Evolutionary conservation across 768 basidiomycete species (phyloP), one percentile per base, ranked within the genome.

Genomic region (Thelephora ganbajun): DNA sequence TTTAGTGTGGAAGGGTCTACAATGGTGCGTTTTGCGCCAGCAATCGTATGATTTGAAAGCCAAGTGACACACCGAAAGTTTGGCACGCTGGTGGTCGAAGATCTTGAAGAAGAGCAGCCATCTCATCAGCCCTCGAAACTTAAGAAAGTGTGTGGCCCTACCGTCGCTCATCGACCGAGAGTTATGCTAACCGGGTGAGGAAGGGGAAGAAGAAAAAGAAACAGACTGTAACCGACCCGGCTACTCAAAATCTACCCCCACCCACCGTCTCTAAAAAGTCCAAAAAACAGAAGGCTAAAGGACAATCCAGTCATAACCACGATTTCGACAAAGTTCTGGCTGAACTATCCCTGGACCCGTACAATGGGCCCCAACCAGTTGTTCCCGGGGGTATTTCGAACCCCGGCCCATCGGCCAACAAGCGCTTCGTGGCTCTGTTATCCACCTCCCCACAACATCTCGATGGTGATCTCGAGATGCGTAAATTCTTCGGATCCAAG

Each of bases 401-500:
- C 23, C 26, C 50, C 14, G 37, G 57, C 6, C 54, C 35, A 43
- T 57, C 53, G 50, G 53, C 51, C 58, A 61, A 35, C 61, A 63
- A 33, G 61, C 66, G 18, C 58, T 77, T 46, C 61, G 73, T 11
- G 18, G 61, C 73, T 43, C 74, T 96, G 1, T 70, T 94, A 16
- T 68, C 85, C 0, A 80, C 94, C n/a, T 89, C 87, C 0, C 69
- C 82, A 1, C 68, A 81, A 35, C 73, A 89, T 55, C 77, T 99
- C 13, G 91, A 98, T 52, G 71, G 80, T 11, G 91, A 94, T 50
- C 83, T 83, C 0, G 96, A 99, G 59, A 76, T 98, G 65, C 80
- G 85, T 48, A 83, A 80, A 53, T 94, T 97, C 71, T 99, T 99
- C 59, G 94, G 94, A 1, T 75, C 87, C 16, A 86, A 82, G 57